Conservation (phyloP, 441 rosid genomes). For the Syzygium malaccense region DNA sequence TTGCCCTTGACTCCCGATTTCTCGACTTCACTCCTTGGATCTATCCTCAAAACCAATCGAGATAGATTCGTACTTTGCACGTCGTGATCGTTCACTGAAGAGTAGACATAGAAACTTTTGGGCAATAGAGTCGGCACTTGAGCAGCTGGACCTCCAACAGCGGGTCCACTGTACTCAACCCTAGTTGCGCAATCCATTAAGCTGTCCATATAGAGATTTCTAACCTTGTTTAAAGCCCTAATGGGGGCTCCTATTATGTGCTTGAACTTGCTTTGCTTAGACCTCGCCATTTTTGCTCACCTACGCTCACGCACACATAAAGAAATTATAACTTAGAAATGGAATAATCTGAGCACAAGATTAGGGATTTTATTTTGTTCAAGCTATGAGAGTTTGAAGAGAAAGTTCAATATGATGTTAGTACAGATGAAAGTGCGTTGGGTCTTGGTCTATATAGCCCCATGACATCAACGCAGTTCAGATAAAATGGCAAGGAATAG, state of each 20-base stretch:
- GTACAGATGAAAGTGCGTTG: background rate
- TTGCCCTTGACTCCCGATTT: no score
- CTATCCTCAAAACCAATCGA: background rate
- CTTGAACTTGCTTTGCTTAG: background rate
- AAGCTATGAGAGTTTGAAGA: background rate
- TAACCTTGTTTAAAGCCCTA: background rate
- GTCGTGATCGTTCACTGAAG: background rate
- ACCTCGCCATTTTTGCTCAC: background rate
- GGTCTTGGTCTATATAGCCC: background rate
- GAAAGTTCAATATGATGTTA: background rate
- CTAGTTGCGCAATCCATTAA: background rate
- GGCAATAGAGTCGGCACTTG: background rate
- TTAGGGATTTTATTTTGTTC: background rate
- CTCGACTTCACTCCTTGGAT: background rate
- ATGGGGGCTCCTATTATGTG: background rate
- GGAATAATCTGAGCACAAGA: background rate
- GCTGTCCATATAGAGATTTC: background rate
- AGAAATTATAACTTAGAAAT: background rate
- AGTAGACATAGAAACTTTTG: background rate
- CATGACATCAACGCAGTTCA: background rate
- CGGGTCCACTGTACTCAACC: background rate
- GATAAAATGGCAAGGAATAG: background rate
- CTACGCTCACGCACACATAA: background rate
- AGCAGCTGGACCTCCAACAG: background rate
- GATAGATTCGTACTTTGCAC: background rate